Conservation (phyloP, 345 rosid genomes). For the Carallia pectinifolia region DNA sequence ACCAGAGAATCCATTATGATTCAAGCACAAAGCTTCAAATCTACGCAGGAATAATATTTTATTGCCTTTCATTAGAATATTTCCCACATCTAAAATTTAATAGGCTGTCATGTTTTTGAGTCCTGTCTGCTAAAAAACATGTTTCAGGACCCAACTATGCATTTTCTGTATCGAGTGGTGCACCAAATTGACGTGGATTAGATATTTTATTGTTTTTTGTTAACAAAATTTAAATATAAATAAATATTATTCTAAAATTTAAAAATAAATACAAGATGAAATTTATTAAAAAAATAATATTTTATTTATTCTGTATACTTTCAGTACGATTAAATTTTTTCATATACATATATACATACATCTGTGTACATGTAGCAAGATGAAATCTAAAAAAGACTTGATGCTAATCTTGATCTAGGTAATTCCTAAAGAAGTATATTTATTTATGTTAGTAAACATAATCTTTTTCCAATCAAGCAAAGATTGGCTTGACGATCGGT, state of each 20-base stretch:
- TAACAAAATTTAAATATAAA: too few species aligned
- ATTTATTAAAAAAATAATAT: too few species aligned
- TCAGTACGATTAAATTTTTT: too few species aligned
- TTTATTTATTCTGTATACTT: too few species aligned
- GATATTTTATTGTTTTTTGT: too few species aligned
- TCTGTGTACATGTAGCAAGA: too few species aligned
- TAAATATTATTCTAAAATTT: too few species aligned
- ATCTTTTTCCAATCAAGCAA: background rate
- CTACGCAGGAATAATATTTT: background rate
- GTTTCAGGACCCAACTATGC: background rate
- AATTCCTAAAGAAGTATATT: background rate
- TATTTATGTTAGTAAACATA: background rate
- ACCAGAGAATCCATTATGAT: background rate
- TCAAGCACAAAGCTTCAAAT: background rate
- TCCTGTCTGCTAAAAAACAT: background rate
- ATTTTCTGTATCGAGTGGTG: too few species aligned
- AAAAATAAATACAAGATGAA: too few species aligned
- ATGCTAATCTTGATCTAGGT: background rate
- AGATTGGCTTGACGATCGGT: conserved; percentile 5
- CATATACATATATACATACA: too few species aligned
- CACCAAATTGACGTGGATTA: too few species aligned
- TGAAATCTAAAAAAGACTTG: background rate
- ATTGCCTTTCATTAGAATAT: background rate
- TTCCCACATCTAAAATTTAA: background rate
- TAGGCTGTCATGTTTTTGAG: background rate